A percentile compares a stretch with the other conserved stretches of the same genome.
These are phyloP conservation scores for Thozetella sp. DNA, from an alignment of 495 filamentous ascomycete species.

Conservation along the genomic window DNA sequence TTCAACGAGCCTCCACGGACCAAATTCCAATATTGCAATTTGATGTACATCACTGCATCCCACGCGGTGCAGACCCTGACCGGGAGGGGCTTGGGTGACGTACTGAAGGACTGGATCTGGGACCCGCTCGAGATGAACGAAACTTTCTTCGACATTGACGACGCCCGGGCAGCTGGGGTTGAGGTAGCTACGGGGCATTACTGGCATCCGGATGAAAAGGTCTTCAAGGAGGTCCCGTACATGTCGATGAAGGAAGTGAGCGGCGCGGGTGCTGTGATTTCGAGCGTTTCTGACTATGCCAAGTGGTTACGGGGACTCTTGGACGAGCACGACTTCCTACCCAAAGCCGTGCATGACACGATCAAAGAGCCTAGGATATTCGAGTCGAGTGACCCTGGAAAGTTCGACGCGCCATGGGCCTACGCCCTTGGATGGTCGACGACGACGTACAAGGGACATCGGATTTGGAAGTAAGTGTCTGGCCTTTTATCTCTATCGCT, in stretches of 20 bases:
- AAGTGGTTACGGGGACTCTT: constrained; percentile 44
- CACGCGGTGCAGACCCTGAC: constrained; percentile 44
- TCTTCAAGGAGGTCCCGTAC: constrained; percentile 16
- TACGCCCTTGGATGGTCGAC: constrained; percentile 50
- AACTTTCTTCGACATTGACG: constrained; percentile 47
- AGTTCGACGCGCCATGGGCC: constrained; percentile 20
- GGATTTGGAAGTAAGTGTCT: constrained; percentile 30
- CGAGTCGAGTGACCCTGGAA: constrained; percentile 6
- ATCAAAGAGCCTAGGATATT: constrained; percentile 36
- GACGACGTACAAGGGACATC: constrained; percentile 41
- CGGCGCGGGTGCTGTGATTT: constrained; percentile 53
- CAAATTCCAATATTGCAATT: constrained; percentile 52
- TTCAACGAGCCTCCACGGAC: constrained; percentile 37
- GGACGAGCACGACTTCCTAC: constrained; percentile 24
- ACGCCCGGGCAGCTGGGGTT: constrained; percentile 19
- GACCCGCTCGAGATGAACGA: constrained; percentile 46
- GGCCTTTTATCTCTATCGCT: too few species aligned
- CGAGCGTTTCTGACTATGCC: constrained; percentile 53
- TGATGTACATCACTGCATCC: constrained; percentile 48
- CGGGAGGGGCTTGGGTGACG: constrained; percentile 38
- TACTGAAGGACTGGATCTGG: constrained; percentile 46
- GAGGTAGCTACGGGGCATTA: constrained; percentile 27
- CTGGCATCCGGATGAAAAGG: constrained; percentile 16
- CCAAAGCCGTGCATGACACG: constrained; percentile 31
- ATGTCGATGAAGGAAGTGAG: constrained; percentile 23